Evolutionary conservation across 225 moss, liverwort and hornwort species (phyloP), one percentile per base, ranked within the genome.

Genomic region (Bryoerythrophyllum caledonicum): DNA sequence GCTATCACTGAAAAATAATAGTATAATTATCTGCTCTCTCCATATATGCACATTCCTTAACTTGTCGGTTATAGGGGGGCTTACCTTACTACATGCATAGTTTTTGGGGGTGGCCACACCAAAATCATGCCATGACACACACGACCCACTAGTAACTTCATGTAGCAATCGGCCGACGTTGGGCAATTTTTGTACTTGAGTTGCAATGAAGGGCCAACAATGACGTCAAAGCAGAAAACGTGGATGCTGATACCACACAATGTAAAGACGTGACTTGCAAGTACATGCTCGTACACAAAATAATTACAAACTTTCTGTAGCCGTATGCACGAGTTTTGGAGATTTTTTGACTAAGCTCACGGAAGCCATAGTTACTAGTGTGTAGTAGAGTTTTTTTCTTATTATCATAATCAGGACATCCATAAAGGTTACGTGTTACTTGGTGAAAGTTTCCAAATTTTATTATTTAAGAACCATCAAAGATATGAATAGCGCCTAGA

Each of bases 121-220:
- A 68, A 68, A 49, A 43, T 74, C 74, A 74, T 62, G 79, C 16
- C 79, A 79, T 62, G 79, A 53, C 17, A 19, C 7, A 16, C 38
- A 71, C 27, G 8, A 32, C 2, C 21, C 16, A 32, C 57, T 15
- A 43, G 4, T 26, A 53, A 53, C 25, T 38, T 38, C 38, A 74
- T 24, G 26, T 37, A 2, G 24, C 35, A 54, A 23, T 52, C 23
- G 23, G 14, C 53, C 4, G 21, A 35, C 13, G 7, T 17, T 3
- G 55, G 8, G 35, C n/a, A n/a, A n/a, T n/a, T 27, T 51, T 56
- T 43, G 40, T 41, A 27, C 4, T 2, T 9, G 25, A 2, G 10
- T 17, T 15, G 26, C 19, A 66, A 35, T 37, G 53, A 64, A 41
- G 35, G 38, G 55, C 21, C 48, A 76, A 59, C 32, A 58, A 57